These are phyloP conservation scores for Cryptomeria japonica DNA, from an alignment of 75 land plant species.

Conservation along the genomic window DNA sequence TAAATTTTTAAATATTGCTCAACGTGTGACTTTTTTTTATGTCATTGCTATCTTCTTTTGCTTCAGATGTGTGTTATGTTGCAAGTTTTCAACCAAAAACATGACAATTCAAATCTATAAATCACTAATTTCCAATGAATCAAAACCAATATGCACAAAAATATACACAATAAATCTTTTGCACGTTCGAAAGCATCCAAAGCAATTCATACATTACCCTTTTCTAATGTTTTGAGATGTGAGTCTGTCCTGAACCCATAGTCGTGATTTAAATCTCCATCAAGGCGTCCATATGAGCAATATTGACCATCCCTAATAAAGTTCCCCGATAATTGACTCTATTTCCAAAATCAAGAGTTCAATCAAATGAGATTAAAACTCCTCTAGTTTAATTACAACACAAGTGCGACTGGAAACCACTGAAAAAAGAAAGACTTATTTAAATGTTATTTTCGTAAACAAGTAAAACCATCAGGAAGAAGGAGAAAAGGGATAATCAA, in stretches of 20 bases:
- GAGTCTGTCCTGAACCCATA: constrained; percentile 50
- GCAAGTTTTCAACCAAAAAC: background rate
- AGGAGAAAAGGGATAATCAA: background rate
- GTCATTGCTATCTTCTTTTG: background rate
- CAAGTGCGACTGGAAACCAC: background rate
- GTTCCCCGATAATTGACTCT: constrained; percentile 69
- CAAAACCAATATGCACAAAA: background rate
- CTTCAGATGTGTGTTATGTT: background rate
- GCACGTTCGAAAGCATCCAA: constrained; percentile 6
- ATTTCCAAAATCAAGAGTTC: constrained; percentile 13
- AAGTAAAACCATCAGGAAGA: background rate
- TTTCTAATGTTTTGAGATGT: constrained; percentile 54
- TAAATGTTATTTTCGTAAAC: background rate
- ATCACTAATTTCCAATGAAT: background rate
- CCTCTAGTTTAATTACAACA: background rate
- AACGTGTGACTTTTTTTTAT: background rate
- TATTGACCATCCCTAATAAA: constrained; percentile 44
- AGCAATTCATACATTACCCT: constrained; percentile 31
- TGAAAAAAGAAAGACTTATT: background rate
- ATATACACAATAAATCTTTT: background rate
- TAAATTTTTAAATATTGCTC: background rate
- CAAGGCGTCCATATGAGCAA: constrained; percentile 14
- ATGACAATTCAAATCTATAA: background rate
- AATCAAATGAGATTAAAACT: background rate
- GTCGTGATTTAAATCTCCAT: background rate